Evolutionary conservation across 768 basidiomycete species (phyloP).

Genomic region (Exidia glandulosa): DNA sequence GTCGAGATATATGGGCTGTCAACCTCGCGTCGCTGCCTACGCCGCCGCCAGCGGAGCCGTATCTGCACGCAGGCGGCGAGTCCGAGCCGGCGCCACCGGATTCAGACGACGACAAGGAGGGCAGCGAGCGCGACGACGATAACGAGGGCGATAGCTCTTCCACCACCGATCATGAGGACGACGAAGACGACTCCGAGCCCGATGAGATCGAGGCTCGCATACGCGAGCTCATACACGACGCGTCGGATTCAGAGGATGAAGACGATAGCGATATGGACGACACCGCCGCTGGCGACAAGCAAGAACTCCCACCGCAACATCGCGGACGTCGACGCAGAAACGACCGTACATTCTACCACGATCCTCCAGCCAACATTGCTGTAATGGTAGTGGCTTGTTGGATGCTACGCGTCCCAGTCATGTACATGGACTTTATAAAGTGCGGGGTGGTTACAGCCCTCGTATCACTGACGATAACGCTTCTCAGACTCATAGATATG

Average conservation of each 20-base stretch:
- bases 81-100: not conserved
- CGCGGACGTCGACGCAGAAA: not conserved
- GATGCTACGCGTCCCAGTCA: constrained; percentile 65
- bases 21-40: constrained; percentile 52
- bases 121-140: constrained; percentile 3
- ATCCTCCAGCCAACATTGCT: constrained; percentile 43
- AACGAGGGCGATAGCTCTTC: not conserved
- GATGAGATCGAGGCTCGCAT: constrained; percentile 3
- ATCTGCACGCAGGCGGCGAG: constrained; percentile 25
- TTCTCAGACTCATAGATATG: constrained; percentile 53
- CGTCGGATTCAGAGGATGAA: constrained; percentile 4
- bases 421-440: constrained; percentile 68
- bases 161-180: too few relatives aligned
- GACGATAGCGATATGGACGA: constrained; percentile 13
- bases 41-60: constrained; percentile 52
- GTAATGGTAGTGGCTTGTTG: constrained; percentile 68
- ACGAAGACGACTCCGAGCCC: constrained; percentile 13
- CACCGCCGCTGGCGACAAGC: not conserved
- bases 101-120: not conserved
- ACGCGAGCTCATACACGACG: constrained; percentile 8
- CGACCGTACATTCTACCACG: constrained; percentile 18
- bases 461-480: not conserved
- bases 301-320: not conserved
- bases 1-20: constrained; percentile 72
- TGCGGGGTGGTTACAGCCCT: constrained; percentile 22